Percentiles rank a stretch among this genome's conserved stretches.
phyloP scores from a whole-genome alignment of 352 stramenopile species.

The Globisporangium acanthophoron region DNA sequence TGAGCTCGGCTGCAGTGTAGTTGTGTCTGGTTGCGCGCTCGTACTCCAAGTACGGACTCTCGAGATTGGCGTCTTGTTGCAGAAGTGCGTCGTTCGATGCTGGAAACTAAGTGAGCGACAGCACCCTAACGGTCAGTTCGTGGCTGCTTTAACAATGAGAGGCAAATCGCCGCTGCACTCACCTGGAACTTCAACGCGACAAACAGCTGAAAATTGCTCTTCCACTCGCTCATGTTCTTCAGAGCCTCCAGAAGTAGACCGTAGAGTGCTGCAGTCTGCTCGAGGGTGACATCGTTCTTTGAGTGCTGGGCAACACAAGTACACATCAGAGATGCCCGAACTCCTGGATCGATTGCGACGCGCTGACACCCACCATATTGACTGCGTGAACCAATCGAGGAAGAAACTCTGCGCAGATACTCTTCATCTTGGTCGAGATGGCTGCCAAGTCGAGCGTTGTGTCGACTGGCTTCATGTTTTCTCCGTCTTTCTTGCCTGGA shows the following conservation, averaged over 20 bases:
- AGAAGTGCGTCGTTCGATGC: slow-evolving; percentile 24
- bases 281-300: not conserved
- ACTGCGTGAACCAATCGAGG: slow-evolving; percentile 28
- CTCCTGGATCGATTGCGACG: not conserved
- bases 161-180: slow-evolving; percentile 1
- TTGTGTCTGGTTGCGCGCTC: slow-evolving; percentile 71
- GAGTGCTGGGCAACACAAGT: not conserved
- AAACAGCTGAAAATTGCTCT: slow-evolving; percentile 45
- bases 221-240: slow-evolving; percentile 45
- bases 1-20: slow-evolving; percentile 53
- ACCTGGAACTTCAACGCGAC: slow-evolving; percentile 56
- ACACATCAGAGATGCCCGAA: not conserved
- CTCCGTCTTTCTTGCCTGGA: slow-evolving; percentile 15
- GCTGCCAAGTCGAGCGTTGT: slow-evolving; percentile 23
- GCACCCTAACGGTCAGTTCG: not conserved
- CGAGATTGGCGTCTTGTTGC: slow-evolving; percentile 17
- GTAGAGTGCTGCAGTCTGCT: slow-evolving; percentile 25
- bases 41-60: slow-evolving; percentile 51
- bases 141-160: not conserved
- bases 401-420: slow-evolving; percentile 28
- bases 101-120: slow-evolving; percentile 17
- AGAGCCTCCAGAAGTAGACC: slow-evolving; percentile 26
- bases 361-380: slow-evolving; percentile 27
- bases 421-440: slow-evolving; percentile 20
- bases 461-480: slow-evolving; percentile 19